Evolutionary conservation across 768 basidiomycete genomes (phyloP).

Genomic region (Jaapia argillacea): DNA sequence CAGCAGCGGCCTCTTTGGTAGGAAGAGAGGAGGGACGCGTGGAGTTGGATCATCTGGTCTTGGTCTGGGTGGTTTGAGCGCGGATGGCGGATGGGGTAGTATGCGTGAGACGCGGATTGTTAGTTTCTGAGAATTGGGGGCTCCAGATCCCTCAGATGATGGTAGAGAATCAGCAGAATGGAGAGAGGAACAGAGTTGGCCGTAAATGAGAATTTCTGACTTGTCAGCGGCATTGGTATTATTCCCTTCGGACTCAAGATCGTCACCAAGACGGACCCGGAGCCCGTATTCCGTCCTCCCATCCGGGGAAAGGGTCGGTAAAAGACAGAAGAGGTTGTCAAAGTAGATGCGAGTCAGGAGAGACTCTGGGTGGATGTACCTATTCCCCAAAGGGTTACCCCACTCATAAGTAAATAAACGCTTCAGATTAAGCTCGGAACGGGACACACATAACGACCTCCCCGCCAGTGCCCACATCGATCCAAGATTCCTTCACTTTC

Average conservation of each 20-base stretch:
- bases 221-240: not conserved
- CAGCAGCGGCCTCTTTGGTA: not conserved
- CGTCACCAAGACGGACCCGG: constrained; percentile 62
- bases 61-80: constrained; percentile 24
- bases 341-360: constrained; percentile 56
- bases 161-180: no score
- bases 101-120: constrained; percentile 50
- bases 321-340: constrained; percentile 57
- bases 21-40: constrained; percentile 44
- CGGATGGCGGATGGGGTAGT: constrained; percentile 27
- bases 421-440: no score
- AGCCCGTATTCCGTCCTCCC: constrained; percentile 45
- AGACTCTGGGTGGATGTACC: constrained; percentile 64
- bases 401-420: constrained; percentile 36
- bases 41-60: constrained; percentile 77
- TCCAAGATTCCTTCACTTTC: constrained; percentile 42
- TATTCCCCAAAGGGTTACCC: constrained; percentile 25
- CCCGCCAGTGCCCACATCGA: constrained; percentile 30
- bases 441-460: no score
- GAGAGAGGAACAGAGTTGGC: constrained; percentile 20
- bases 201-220: constrained; percentile 53
- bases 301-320: constrained; percentile 22
- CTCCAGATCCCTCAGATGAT: no score
- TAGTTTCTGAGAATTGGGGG: constrained; percentile 21
- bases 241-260: constrained; percentile 37